Conservation (phyloP, 306 rosid species). For the Astragalus membranaceus region DNA sequence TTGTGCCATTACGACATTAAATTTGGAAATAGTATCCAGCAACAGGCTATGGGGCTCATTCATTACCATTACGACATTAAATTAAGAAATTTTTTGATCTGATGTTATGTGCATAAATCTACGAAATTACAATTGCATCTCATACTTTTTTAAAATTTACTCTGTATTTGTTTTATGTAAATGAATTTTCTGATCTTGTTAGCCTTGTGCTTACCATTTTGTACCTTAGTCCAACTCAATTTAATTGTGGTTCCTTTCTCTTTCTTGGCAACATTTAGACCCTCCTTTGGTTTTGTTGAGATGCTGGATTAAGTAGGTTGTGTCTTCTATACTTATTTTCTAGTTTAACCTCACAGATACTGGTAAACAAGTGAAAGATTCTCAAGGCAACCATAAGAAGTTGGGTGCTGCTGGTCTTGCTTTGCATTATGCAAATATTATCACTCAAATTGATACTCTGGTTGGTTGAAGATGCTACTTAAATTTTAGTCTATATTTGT, state of each 20-base stretch:
- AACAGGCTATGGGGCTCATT: background rate
- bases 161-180: background rate
- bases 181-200: conserved; percentile 13
- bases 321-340: conserved; percentile 3
- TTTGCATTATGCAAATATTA: conserved; percentile 89
- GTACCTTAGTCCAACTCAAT: background rate
- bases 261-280: background rate
- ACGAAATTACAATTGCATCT: conserved; percentile 1
- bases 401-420: conserved; percentile 97
- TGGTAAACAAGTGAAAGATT: conserved; percentile 45
- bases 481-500: conserved; percentile 3
- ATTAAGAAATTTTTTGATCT: background rate
- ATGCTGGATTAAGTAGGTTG: background rate
- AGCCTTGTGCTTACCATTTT: conserved; percentile 8
- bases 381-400: conserved; percentile 52
- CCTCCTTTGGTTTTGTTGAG: conserved; percentile 1
- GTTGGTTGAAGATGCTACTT: conserved; percentile 46
- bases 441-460: conserved; percentile 85
- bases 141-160: background rate
- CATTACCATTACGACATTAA: background rate
- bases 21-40: background rate
- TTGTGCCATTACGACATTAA: background rate
- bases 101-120: background rate
- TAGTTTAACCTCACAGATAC: conserved; percentile 47
- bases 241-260: background rate